phyloP scores from a whole-genome alignment of 1,284 basidiomycete species.

The Ustilago xerochloae region DNA sequence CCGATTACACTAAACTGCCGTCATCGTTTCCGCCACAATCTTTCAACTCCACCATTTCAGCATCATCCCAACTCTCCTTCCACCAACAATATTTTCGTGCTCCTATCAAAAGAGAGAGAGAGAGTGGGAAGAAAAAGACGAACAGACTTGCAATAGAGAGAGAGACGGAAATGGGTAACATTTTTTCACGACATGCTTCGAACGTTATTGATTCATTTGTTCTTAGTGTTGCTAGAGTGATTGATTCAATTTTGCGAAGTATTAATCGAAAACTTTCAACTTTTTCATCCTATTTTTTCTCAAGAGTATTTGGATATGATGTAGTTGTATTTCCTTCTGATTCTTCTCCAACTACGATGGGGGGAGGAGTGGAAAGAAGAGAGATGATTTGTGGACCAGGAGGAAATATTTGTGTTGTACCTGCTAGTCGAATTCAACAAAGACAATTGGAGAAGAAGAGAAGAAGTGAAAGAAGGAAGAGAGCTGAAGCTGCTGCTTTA shows the following conservation, averaged over 20 bases:
- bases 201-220: slow-evolving; percentile 27
- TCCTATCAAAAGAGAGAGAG: too few relatives aligned
- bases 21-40: too few relatives aligned
- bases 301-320: slow-evolving; percentile 34
- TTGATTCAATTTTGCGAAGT: slow-evolving; percentile 25
- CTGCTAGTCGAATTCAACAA: slow-evolving; percentile 13
- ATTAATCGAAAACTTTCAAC: slow-evolving; percentile 34
- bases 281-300: slow-evolving; percentile 22
- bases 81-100: too few relatives aligned
- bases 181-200: slow-evolving; percentile 12
- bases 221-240: slow-evolving; percentile 17
- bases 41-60: too few relatives aligned
- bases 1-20: too few relatives aligned
- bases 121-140: too few relatives aligned
- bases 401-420: slow-evolving; percentile 40
- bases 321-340: slow-evolving; percentile 27
- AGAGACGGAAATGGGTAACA: slow-evolving; percentile 41
- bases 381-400: slow-evolving; percentile 24
- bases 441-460: slow-evolving; percentile 27
- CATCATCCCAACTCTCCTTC: too few relatives aligned
- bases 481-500: slow-evolving; percentile 37
- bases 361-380: background rate
- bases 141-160: too few relatives aligned
- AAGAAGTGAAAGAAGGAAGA: slow-evolving; percentile 29
- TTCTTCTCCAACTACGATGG: background rate